Evolutionary conservation across 805 yeast species (phyloP), one percentile per base, ranked within the genome.

Genomic region (Teunomyces tritomae): DNA sequence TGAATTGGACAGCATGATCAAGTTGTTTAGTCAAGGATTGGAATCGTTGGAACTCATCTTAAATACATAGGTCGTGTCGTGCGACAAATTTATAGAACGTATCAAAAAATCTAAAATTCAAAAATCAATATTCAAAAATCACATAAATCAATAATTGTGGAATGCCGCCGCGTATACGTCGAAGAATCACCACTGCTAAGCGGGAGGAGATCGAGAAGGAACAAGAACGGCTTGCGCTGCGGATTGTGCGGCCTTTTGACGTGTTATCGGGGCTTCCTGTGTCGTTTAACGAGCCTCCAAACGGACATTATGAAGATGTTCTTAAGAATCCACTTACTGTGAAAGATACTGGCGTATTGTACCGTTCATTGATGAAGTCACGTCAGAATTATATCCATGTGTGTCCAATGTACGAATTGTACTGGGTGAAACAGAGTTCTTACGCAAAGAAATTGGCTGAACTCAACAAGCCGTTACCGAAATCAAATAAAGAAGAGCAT

Each of bases 381-480:
- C 71, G 98, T 32, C 78, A 77, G 53, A 66, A 64, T 7, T 71
- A 70, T 48, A 54, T 70, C 71, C 83, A 36, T 79, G 88, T 87
- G 62, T 84, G 51, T 59, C 83, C 65, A 74, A 80, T 89, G 77
- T 90, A 92, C 58, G 81, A 80, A 49, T 73, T 85, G 41, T 89
- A 83, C 57, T 92, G 97, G 96, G 76, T 85, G 6, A 82, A 86
- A 50, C 86, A 84, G 45, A 78, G 82, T 49, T 65, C 83, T 46
- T 77, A 83, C 52, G 76, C 74, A 47, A 80, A 70, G 62, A 74
- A 62, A 50, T 62, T 69, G 46, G 67, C 66, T 8, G 75, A 71
- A 27, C 62, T 67, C 47, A 69, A 65, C 44, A 64, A 62, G 62
- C 73, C 50, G 76, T 73, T 47, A 65, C 58, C 64, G 13, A 62